phyloP scores from a whole-genome alignment of 2,329 filamentous ascomycete genomes.

The Lanzia echinophila region DNA sequence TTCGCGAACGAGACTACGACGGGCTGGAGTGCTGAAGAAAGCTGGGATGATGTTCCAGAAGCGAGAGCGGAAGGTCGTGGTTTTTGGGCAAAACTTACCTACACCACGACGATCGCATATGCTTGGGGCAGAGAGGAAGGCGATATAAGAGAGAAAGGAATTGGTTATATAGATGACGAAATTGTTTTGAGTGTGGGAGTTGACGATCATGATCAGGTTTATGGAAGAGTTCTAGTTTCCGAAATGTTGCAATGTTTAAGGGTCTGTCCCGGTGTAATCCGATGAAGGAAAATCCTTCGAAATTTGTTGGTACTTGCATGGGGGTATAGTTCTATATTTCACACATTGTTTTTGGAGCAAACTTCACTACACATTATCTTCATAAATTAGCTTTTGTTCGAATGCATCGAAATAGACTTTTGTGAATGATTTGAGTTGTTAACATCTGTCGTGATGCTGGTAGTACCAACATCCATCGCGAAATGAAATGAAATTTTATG shows the following conservation, averaged over 20 bases:
- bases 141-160: slow-evolving; percentile 30
- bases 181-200: slow-evolving; percentile 34
- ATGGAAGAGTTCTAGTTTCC: slow-evolving; percentile 28
- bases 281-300: not conserved
- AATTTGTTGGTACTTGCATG: too few species aligned
- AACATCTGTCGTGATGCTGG: too few species aligned
- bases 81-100: slow-evolving; percentile 32
- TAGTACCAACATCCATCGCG: too few species aligned
- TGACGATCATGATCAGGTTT: slow-evolving; percentile 33
- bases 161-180: slow-evolving; percentile 35
- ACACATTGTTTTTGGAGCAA: too few species aligned
- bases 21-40: slow-evolving; percentile 31
- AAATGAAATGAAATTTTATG: too few species aligned
- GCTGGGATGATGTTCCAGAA: slow-evolving; percentile 29
- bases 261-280: slow-evolving; percentile 43
- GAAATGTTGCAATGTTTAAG: slow-evolving; percentile 33
- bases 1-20: slow-evolving; percentile 33
- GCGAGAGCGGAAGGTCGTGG: slow-evolving; percentile 13
- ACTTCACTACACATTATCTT: too few species aligned
- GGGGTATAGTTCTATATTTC: too few species aligned
- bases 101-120: slow-evolving; percentile 35
- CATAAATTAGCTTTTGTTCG: too few species aligned
- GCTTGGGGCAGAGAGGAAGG: slow-evolving; percentile 30
- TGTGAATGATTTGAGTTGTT: too few species aligned
- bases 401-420: too few species aligned